Evolutionary conservation across 1,284 basidiomycete species (phyloP).

Genomic region (Cryptococcus sp.): DNA sequence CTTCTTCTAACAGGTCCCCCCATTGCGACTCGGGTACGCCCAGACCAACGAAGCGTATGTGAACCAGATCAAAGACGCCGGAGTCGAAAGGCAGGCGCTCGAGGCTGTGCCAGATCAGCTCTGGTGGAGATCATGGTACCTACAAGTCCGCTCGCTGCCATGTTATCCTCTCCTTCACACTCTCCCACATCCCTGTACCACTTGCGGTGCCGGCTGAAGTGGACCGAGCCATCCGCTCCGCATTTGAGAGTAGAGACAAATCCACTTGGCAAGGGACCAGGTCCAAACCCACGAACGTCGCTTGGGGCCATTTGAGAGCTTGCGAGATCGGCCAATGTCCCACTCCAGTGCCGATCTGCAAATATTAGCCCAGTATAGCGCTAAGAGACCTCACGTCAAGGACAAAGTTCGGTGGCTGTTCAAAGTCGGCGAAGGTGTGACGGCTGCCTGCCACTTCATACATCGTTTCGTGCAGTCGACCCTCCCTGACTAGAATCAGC

Average conservation of each 20-base stretch:
- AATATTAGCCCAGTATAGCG: background rate
- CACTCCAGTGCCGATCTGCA: conserved; percentile 47
- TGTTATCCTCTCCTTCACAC: conserved; percentile 36
- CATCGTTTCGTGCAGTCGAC: conserved; percentile 48
- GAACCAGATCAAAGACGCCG: conserved; percentile 51
- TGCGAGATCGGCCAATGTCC: conserved; percentile 52
- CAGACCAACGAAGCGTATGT: conserved; percentile 49
- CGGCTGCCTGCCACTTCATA: conserved; percentile 36
- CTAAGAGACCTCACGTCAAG: conserved; percentile 43
- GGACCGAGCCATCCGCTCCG: conserved; percentile 27
- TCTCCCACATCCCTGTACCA: conserved; percentile 40
- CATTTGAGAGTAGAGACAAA: conserved; percentile 26
- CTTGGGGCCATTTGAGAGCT: conserved; percentile 42
- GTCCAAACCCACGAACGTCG: conserved; percentile 48
- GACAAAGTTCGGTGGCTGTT: conserved; percentile 36
- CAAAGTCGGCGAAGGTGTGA: conserved; percentile 40
- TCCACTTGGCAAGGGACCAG: conserved; percentile 45
- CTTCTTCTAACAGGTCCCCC: conserved; percentile 48
- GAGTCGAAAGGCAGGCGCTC: conserved; percentile 47
- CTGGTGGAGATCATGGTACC: conserved; percentile 13
- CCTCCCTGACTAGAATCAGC: conserved; percentile 31
- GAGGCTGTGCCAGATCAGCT: conserved; percentile 29
- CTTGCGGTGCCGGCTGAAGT: conserved; percentile 15
- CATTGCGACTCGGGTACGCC: conserved; percentile 50
- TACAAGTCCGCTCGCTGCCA: conserved; percentile 51